Evolutionary conservation across 768 basidiomycete species (phyloP).

Genomic region (Boletus reticulatus): DNA sequence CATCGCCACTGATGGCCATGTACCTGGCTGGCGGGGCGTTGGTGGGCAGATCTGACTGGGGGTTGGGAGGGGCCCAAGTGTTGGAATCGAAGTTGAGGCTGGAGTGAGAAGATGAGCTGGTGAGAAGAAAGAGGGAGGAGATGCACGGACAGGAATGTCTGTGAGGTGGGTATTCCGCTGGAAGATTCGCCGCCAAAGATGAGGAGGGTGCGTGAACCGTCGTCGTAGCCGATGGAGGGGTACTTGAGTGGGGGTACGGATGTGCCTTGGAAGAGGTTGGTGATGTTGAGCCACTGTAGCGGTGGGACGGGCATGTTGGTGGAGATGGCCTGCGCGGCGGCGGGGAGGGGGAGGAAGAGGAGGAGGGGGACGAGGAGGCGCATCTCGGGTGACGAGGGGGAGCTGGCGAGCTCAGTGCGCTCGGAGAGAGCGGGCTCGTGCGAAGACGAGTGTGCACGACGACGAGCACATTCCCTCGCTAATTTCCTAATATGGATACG

Average conservation of each 20-base stretch:
- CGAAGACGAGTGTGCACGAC: slow-evolving; percentile 10
- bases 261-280: slow-evolving; percentile 52
- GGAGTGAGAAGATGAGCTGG: slow-evolving; percentile 2
- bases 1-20: slow-evolving; percentile 60
- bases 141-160: slow-evolving; percentile 63
- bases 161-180: slow-evolving; percentile 56
- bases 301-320: slow-evolving; percentile 45
- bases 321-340: slow-evolving; percentile 48
- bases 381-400: background rate
- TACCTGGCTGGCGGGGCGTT: slow-evolving; percentile 59
- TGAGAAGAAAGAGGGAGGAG: background rate
- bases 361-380: slow-evolving; percentile 7
- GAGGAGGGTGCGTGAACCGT: slow-evolving; percentile 52
- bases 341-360: slow-evolving; percentile 15
- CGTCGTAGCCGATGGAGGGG: slow-evolving; percentile 61
- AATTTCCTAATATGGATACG: slow-evolving; percentile 9
- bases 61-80: slow-evolving; percentile 56
- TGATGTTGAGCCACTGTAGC: slow-evolving; percentile 68
- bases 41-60: slow-evolving; percentile 47
- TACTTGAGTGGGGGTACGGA: slow-evolving; percentile 63
- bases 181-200: slow-evolving; percentile 77
- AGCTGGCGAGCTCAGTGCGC: slow-evolving; percentile 17
- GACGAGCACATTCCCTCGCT: slow-evolving; percentile 3
- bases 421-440: slow-evolving; percentile 27
- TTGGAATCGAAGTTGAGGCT: slow-evolving; percentile 65